Conservation (phyloP, 1,139 yeast species). For the Pneumocystis sp. region DNA sequence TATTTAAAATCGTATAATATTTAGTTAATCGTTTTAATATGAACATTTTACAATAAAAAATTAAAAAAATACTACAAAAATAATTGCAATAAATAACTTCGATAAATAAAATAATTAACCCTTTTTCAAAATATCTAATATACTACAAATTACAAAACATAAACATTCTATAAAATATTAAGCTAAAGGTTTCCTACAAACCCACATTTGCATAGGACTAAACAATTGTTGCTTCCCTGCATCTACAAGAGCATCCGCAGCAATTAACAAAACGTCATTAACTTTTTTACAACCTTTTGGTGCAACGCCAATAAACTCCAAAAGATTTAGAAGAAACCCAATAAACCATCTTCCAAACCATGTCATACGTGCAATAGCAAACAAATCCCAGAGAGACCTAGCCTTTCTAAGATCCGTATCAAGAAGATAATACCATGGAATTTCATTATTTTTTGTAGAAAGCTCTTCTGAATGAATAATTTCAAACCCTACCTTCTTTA, state of each 20-base stretch:
- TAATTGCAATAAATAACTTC: background rate
- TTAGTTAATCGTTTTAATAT: background rate
- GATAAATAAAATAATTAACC: background rate
- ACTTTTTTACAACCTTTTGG: constrained; percentile 90
- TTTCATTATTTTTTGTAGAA: constrained; percentile 57
- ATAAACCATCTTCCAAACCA: constrained; percentile 73
- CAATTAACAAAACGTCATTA: constrained; percentile 85
- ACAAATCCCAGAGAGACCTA: constrained; percentile 62
- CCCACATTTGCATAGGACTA: constrained; percentile 31
- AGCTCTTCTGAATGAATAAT: constrained; percentile 61
- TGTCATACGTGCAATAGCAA: constrained; percentile 82
- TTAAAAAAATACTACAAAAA: background rate
- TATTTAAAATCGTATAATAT: background rate
- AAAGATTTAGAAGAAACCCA: constrained; percentile 36
- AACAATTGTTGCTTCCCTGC: constrained; percentile 82
- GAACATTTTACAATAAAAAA: background rate
- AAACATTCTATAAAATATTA: background rate
- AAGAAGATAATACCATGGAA: constrained; percentile 97
- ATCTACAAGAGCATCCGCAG: constrained; percentile 85
- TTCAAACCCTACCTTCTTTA: constrained; percentile 77
- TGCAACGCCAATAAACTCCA: constrained; percentile 77
- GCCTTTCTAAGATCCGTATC: constrained; percentile 85
- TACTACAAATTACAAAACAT: background rate
- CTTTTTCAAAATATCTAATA: background rate
- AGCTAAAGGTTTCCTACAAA: constrained; percentile 17